These are phyloP conservation scores for Spizellomyces sp. DNA, from an alignment of 192 early-diverging fungal genomes.

Conservation along the genomic window DNA sequence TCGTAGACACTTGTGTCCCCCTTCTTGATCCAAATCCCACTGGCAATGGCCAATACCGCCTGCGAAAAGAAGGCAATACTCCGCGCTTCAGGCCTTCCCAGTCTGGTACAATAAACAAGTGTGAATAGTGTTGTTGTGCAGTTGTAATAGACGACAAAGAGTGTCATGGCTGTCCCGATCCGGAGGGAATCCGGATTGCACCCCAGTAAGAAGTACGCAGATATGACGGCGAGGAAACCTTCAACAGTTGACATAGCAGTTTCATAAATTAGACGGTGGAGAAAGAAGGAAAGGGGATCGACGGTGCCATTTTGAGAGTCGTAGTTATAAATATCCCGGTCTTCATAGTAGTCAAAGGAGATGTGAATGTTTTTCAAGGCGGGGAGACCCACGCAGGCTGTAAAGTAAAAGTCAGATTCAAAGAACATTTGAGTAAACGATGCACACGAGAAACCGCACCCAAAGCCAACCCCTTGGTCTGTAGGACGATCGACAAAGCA, in stretches of 20 bases:
- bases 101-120: constrained; percentile 35
- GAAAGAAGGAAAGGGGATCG: constrained; percentile 22
- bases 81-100: constrained; percentile 35
- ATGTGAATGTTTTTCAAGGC: constrained; percentile 44
- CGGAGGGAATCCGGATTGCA: constrained; percentile 34
- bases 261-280: constrained; percentile 39
- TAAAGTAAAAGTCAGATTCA: not conserved
- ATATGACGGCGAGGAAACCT: constrained; percentile 20
- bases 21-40: constrained; percentile 40
- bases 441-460: not conserved
- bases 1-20: constrained; percentile 33
- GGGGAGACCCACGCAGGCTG: constrained; percentile 40
- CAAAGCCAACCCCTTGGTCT: constrained; percentile 40
- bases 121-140: constrained; percentile 36
- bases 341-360: constrained; percentile 43
- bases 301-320: constrained; percentile 37
- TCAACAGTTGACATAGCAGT: constrained; percentile 36
- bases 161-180: constrained; percentile 18
- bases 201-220: constrained; percentile 32
- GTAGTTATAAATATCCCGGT: constrained; percentile 38
- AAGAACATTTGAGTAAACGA: not conserved
- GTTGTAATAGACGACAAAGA: constrained; percentile 43
- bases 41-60: constrained; percentile 31
- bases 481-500: constrained; percentile 23
- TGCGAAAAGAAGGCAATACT: constrained; percentile 39